Conservation (phyloP, 2,329 filamentous ascomycete species). For the Apiospora kogelbergensis region DNA sequence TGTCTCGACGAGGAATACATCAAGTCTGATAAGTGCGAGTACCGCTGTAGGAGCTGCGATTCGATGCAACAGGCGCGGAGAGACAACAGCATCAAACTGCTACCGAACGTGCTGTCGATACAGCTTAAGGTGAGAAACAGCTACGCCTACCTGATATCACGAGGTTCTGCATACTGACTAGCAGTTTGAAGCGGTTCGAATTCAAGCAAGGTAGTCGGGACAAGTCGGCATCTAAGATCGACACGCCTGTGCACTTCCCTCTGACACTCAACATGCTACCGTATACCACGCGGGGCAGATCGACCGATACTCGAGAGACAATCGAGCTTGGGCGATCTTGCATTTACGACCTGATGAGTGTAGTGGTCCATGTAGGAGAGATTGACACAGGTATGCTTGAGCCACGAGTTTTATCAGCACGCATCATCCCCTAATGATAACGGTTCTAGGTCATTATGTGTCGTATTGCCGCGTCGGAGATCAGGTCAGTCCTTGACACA, state of each 20-base stretch:
- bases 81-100: conserved; percentile 77
- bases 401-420: neutral
- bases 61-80: conserved; percentile 78
- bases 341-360: conserved; percentile 83
- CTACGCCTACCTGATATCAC: neutral
- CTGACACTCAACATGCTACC: conserved; percentile 86
- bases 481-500: conserved; percentile 46
- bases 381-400: conserved; percentile 68
- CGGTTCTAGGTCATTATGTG: conserved; percentile 68
- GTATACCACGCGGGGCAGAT: conserved; percentile 71
- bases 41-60: conserved; percentile 80
- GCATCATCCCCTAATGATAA: conserved; percentile 3
- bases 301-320: conserved; percentile 47
- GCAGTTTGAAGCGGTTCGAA: conserved; percentile 62
- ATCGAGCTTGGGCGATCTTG: conserved; percentile 63
- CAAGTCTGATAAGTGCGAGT: conserved; percentile 82
- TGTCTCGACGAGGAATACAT: conserved; percentile 88
- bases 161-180: conserved; percentile 11
- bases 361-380: conserved; percentile 90
- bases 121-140: conserved; percentile 74
- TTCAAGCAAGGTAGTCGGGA: conserved; percentile 66
- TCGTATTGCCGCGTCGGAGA: conserved; percentile 84
- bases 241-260: conserved; percentile 83
- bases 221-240: conserved; percentile 78
- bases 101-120: conserved; percentile 88